Evolutionary conservation across 2,329 filamentous ascomycete species (phyloP).

Genomic region (Trichoderma sp.): DNA sequence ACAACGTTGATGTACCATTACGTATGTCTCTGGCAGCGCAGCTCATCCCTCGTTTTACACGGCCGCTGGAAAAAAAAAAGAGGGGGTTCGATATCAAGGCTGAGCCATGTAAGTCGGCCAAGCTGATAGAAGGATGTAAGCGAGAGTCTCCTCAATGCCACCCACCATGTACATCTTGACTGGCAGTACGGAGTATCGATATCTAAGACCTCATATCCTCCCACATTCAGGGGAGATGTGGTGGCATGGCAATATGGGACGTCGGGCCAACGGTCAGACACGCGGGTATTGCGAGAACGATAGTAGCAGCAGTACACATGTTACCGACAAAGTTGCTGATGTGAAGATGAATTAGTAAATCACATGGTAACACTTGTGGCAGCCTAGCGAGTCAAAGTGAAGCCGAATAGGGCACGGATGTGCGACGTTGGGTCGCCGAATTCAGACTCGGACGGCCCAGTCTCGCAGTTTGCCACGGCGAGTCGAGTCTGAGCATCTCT

Average conservation of each 20-base stretch:
- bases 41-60: slow-evolving; percentile 1
- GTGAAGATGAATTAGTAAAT: background rate
- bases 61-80: slow-evolving; percentile 3
- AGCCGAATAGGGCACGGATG: slow-evolving; percentile 24
- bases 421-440: slow-evolving; percentile 7
- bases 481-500: background rate
- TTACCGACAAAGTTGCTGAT: background rate
- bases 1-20: background rate
- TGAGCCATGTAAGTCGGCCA: slow-evolving; percentile 13
- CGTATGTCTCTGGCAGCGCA: background rate
- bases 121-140: background rate
- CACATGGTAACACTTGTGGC: slow-evolving; percentile 22
- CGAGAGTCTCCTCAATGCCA: background rate
- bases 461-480: slow-evolving; percentile 9
- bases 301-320: background rate
- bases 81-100: slow-evolving; percentile 20
- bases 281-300: background rate
- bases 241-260: background rate
- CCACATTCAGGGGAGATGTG: background rate
- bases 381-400: slow-evolving; percentile 11
- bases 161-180: background rate
- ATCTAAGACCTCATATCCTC: background rate
- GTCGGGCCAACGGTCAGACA: background rate
- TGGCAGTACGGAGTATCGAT: background rate
- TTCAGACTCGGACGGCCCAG: slow-evolving; percentile 5